These are phyloP conservation scores for Albizia julibrissin DNA, from an alignment of 306 rosid genomes.

Conservation along the genomic window DNA sequence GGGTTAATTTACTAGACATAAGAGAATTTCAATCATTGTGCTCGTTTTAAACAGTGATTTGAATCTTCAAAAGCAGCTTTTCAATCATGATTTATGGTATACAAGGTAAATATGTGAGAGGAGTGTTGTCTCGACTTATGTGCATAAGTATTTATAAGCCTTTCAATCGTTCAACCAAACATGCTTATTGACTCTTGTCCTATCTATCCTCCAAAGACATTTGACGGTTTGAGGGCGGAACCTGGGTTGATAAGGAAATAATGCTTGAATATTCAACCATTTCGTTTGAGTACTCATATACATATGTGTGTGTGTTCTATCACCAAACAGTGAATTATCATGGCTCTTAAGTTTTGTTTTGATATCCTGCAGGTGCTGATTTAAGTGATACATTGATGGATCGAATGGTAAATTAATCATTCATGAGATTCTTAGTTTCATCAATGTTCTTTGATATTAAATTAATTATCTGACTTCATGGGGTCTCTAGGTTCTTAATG, in stretches of 20 bases:
- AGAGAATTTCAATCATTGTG: not conserved
- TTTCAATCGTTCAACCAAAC: too few species aligned
- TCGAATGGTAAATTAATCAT: constrained; percentile 72
- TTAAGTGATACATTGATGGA: constrained; percentile 96
- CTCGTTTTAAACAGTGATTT: too few species aligned
- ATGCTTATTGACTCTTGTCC: not conserved
- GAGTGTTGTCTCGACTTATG: too few species aligned
- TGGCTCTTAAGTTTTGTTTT: not conserved
- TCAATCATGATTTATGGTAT: too few species aligned
- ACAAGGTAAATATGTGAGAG: too few species aligned
- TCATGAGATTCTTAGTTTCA: not conserved
- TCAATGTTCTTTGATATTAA: not conserved
- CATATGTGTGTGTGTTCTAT: not conserved
- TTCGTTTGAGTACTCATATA: not conserved
- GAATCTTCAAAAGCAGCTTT: too few species aligned
- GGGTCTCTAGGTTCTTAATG: constrained; percentile 68
- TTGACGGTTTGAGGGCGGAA: not conserved
- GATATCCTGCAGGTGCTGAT: constrained; percentile 65
- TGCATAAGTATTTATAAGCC: too few species aligned
- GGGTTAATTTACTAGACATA: not conserved
- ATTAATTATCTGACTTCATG: constrained; percentile 8
- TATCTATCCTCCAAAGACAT: not conserved
- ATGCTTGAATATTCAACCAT: not conserved
- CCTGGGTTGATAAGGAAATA: not conserved
- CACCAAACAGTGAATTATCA: not conserved